Percentiles rank a stretch among this genome's conserved stretches.
phyloP scores from a whole-genome alignment of 805 yeast species.

The Sugiyamaella marilandica region DNA sequence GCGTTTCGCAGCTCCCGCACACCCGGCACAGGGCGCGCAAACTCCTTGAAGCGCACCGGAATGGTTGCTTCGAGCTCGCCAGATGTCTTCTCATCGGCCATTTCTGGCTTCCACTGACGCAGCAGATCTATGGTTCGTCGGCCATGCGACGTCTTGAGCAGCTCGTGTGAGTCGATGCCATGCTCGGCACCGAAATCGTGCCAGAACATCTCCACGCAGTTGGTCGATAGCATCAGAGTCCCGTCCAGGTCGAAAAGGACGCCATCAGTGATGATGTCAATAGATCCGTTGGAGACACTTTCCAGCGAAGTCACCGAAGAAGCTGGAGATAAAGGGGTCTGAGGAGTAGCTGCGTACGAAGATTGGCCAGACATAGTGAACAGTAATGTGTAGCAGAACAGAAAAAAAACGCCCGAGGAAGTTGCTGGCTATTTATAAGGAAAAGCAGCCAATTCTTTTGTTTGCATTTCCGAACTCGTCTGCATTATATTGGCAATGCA shows the following conservation, averaged over 20 bases:
- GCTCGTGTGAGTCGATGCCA: conserved; percentile 62
- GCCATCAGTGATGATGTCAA: conserved; percentile 37
- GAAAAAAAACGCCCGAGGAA: background rate
- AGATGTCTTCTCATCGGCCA: conserved; percentile 60
- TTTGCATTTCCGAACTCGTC: background rate
- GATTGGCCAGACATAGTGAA: conserved; percentile 9
- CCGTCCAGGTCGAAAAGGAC: conserved; percentile 83
- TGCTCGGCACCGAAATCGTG: conserved; percentile 64
- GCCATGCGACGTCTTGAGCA: conserved; percentile 74
- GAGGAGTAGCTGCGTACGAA: background rate
- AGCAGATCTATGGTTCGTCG: conserved; percentile 78
- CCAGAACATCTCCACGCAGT: conserved; percentile 82
- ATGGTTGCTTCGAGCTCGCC: conserved; percentile 64
- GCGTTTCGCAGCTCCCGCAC: conserved; percentile 48
- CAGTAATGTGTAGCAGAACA: background rate
- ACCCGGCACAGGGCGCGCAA: conserved; percentile 73
- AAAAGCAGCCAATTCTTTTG: background rate
- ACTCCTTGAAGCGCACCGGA: conserved; percentile 65
- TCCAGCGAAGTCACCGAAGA: conserved; percentile 4
- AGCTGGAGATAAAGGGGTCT: conserved; percentile 5
- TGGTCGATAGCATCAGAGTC: conserved; percentile 76
- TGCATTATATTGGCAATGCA: conserved; percentile 1
- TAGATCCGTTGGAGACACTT: background rate
- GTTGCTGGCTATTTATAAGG: background rate
- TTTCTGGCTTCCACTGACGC: conserved; percentile 68